Conservation (phyloP, 225 moss, liverwort and hornwort genomes). For the Polytrichum formosum region DNA sequence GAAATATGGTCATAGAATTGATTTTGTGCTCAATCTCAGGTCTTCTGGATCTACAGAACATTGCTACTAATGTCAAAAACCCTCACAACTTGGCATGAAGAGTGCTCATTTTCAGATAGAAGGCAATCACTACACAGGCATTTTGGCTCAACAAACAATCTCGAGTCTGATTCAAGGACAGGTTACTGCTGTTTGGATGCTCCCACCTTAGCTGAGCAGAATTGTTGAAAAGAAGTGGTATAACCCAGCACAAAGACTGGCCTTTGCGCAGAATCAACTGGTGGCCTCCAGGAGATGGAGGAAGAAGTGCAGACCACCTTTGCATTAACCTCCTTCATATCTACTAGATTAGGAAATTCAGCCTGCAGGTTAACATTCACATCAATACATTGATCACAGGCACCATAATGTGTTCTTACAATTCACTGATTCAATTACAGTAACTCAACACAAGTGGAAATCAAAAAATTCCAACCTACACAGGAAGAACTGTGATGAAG, state of each 20-base stretch:
- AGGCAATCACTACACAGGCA: neutral
- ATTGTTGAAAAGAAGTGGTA: slow-evolving; percentile 57
- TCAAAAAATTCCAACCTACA: neutral
- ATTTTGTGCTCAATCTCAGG: too few relatives aligned
- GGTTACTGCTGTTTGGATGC: too few relatives aligned
- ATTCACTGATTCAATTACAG: slow-evolving; percentile 1
- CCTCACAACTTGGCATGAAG: too few relatives aligned
- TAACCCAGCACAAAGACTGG: slow-evolving; percentile 89
- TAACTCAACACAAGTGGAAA: neutral
- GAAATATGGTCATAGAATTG: neutral
- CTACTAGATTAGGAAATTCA: slow-evolving; percentile 81
- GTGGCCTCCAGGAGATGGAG: slow-evolving; percentile 87
- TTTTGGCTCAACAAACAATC: too few relatives aligned
- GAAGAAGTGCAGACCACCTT: slow-evolving; percentile 62
- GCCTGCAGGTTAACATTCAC: slow-evolving; percentile 47
- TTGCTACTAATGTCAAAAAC: neutral
- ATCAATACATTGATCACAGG: too few relatives aligned
- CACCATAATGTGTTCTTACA: neutral
- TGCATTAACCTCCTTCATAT: slow-evolving; percentile 71
- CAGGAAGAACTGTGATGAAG: neutral
- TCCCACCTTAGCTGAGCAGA: slow-evolving; percentile 76
- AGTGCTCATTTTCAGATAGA: too few relatives aligned
- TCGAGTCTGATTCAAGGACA: too few relatives aligned
- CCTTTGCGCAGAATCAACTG: slow-evolving; percentile 68
- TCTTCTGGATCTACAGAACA: too few relatives aligned